Conservation (phyloP, 2,329 filamentous ascomycete species). For the Phialophora chinensis region DNA sequence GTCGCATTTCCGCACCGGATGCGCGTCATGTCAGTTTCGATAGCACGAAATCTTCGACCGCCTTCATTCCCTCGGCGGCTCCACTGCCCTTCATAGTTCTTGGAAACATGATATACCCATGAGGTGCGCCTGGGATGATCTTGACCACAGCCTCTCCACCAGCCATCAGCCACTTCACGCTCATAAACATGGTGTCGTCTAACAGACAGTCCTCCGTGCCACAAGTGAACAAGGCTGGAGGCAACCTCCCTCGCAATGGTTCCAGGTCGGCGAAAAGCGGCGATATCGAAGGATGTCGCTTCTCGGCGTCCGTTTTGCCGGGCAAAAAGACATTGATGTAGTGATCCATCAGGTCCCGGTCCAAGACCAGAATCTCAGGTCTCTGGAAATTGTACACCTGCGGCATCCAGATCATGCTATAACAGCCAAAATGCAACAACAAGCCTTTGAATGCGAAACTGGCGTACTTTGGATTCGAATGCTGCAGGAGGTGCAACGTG, state of each 20-base stretch:
- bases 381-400: slow-evolving; percentile 51
- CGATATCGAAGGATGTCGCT: slow-evolving; percentile 54
- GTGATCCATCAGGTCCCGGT: slow-evolving; percentile 52
- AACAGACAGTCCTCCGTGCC: slow-evolving; percentile 62
- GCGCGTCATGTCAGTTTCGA: slow-evolving; percentile 25
- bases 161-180: slow-evolving; percentile 59
- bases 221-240: slow-evolving; percentile 61
- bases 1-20: not conserved
- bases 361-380: slow-evolving; percentile 51
- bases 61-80: slow-evolving; percentile 35
- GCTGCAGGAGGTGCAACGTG: slow-evolving; percentile 55
- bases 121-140: slow-evolving; percentile 60
- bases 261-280: slow-evolving; percentile 59
- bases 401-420: slow-evolving; percentile 54
- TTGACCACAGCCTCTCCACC: slow-evolving; percentile 59
- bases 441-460: slow-evolving; percentile 56
- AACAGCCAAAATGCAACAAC: slow-evolving; percentile 61
- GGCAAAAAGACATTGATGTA: slow-evolving; percentile 58
- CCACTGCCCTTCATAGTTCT: slow-evolving; percentile 32
- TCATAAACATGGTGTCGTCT: slow-evolving; percentile 61
- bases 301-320: slow-evolving; percentile 49
- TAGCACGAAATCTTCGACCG: slow-evolving; percentile 34
- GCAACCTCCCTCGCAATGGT: slow-evolving; percentile 46
- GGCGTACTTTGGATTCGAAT: slow-evolving; percentile 39
- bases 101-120: slow-evolving; percentile 51